Evolutionary conservation across 2,329 filamentous ascomycete genomes (phyloP).

Genomic region (Penicillium sp.): DNA sequence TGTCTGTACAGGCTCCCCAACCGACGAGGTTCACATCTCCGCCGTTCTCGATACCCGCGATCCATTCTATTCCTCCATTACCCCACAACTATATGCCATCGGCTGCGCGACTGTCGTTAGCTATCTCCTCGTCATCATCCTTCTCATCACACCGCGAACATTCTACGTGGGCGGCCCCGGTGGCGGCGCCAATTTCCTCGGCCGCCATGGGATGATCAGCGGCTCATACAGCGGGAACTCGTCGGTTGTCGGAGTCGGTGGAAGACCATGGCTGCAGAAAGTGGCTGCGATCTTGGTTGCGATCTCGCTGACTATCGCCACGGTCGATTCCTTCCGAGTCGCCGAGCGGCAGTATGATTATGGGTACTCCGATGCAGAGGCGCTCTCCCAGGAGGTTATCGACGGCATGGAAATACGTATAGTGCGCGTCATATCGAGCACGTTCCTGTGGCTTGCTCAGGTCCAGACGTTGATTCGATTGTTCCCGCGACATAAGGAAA

Average conservation of each 20-base stretch:
- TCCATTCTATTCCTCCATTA: slow-evolving; percentile 90
- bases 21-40: slow-evolving; percentile 39
- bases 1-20: slow-evolving; percentile 46
- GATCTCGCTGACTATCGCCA: slow-evolving; percentile 89
- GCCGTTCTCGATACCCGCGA: slow-evolving; percentile 69
- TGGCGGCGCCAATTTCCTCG: slow-evolving; percentile 69
- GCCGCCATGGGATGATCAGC: slow-evolving; percentile 79
- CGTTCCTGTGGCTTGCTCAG: slow-evolving; percentile 95
- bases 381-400: slow-evolving; percentile 75
- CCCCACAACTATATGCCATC: slow-evolving; percentile 89
- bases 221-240: slow-evolving; percentile 66
- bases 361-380: slow-evolving; percentile 76
- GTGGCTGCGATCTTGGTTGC: slow-evolving; percentile 63
- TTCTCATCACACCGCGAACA: slow-evolving; percentile 90
- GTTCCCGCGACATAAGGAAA: slow-evolving; percentile 94
- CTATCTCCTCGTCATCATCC: slow-evolving; percentile 89
- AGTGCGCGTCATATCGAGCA: slow-evolving; percentile 89
- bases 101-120: slow-evolving; percentile 87
- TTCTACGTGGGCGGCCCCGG: slow-evolving; percentile 77
- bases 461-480: slow-evolving; percentile 94
- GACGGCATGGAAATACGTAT: slow-evolving; percentile 83
- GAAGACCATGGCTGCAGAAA: slow-evolving; percentile 89
- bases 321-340: slow-evolving; percentile 83
- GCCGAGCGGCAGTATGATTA: slow-evolving; percentile 76
- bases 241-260: slow-evolving; percentile 79